Percentiles rank a stretch among this genome's conserved stretches.
Evolutionary conservation across 352 stramenopile species (phyloP).

Genomic region (Pythium phragmitis): DNA sequence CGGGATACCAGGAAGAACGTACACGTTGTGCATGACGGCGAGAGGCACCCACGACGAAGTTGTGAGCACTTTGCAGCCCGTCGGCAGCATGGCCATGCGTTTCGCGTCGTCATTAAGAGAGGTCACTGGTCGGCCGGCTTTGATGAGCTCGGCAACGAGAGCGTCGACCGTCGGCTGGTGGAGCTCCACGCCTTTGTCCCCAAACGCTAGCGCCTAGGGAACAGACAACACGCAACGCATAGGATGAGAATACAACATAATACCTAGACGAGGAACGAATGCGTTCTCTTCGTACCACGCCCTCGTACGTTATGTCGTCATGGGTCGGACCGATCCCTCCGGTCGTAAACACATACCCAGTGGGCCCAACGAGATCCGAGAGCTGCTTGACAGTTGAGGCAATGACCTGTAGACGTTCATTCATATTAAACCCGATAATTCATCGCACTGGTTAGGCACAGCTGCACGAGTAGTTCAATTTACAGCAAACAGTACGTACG

Average conservation of each 20-base stretch:
- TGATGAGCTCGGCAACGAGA: conserved; percentile 39
- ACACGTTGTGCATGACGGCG: conserved; percentile 73
- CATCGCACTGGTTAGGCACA: background rate
- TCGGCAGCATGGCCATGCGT: conserved; percentile 76
- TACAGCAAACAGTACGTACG: conserved; percentile 23
- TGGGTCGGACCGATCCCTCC: conserved; percentile 85
- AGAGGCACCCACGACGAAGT: conserved; percentile 72
- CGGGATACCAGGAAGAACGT: conserved; percentile 81
- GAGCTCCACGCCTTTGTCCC: conserved; percentile 47
- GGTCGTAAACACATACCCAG: conserved; percentile 82
- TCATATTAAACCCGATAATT: background rate
- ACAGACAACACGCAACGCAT: background rate
- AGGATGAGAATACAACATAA: background rate
- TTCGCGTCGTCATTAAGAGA: conserved; percentile 70
- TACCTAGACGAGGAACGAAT: background rate
- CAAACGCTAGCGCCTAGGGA: conserved; percentile 44
- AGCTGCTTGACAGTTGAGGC: conserved; percentile 69
- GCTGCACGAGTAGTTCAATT: background rate
- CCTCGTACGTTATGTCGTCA: conserved; percentile 89
- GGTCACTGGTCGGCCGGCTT: conserved; percentile 24
- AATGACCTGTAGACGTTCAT: conserved; percentile 46
- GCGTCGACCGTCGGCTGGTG: conserved; percentile 62
- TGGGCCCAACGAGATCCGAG: conserved; percentile 69
- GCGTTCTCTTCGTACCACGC: conserved; percentile 40
- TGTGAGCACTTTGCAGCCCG: conserved; percentile 51